Evolutionary conservation across 345 rosid genomes (phyloP).

Genomic region (Raphanus sativus): DNA sequence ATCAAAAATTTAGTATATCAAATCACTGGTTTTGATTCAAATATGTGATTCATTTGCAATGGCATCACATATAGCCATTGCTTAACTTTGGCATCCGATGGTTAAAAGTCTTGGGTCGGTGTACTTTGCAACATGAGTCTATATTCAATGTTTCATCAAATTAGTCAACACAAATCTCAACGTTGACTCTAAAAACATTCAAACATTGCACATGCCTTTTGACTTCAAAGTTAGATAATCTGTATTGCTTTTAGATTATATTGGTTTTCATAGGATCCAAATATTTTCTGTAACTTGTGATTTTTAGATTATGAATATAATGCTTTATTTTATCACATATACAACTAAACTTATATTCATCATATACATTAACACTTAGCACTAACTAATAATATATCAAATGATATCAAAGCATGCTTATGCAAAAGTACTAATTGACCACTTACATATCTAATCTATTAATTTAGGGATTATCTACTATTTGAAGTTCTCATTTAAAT

Average conservation of each 20-base stretch:
- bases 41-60: neutral
- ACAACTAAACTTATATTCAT: neutral
- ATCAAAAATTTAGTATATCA: neutral
- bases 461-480: no score
- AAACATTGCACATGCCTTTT: constrained; percentile 24
- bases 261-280: neutral
- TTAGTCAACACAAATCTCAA: constrained; percentile 17
- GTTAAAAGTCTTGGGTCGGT: constrained; percentile 18
- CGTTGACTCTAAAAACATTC: constrained; percentile 8
- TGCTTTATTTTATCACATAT: neutral
- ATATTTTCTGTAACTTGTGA: neutral
- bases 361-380: neutral
- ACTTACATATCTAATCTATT: no score
- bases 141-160: constrained; percentile 12
- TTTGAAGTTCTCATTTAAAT: no score
- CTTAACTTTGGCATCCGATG: neutral
- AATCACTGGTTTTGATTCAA: neutral
- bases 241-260: neutral
- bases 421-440: neutral
- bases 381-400: neutral
- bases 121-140: constrained; percentile 12
- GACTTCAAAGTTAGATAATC: constrained; percentile 3
- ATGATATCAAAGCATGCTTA: neutral
- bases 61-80: no score
- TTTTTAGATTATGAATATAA: neutral